Percentiles rank a stretch among this genome's conserved stretches.
Conservation (phyloP, 306 rosid species). For the Glycyrrhiza uralensis region DNA sequence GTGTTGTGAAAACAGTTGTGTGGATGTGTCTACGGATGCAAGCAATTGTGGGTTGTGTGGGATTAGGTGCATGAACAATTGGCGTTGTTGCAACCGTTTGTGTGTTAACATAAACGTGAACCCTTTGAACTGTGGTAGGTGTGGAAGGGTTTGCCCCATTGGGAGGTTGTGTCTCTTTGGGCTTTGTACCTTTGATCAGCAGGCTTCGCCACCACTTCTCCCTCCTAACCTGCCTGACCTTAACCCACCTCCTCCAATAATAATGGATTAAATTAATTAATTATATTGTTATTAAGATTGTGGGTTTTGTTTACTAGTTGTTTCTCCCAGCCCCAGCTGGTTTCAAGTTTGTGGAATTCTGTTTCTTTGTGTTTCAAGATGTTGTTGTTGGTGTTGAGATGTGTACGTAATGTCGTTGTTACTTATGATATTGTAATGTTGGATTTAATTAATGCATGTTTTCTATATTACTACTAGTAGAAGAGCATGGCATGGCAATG, state of each 20-base stretch:
- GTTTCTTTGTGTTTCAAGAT: too few relatives aligned
- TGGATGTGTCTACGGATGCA: conserved; percentile 34
- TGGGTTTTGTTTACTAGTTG: not conserved
- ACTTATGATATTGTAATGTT: not conserved
- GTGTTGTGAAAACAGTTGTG: conserved; percentile 57
- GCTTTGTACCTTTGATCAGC: conserved; percentile 40
- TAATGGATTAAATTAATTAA: not conserved
- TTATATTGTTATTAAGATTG: not conserved
- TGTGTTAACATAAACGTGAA: conserved; percentile 35
- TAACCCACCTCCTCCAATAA: not conserved
- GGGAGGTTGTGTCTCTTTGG: conserved; percentile 48
- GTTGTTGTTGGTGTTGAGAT: too few relatives aligned
- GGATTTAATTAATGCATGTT: not conserved
- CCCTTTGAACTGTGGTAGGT: conserved; percentile 55
- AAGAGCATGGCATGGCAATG: not conserved
- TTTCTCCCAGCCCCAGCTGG: not conserved
- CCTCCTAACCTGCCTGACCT: not conserved
- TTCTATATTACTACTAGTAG: not conserved
- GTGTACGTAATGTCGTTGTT: not conserved
- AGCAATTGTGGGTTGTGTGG: conserved; percentile 58
- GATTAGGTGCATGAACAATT: conserved; percentile 19
- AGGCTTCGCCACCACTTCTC: not conserved
- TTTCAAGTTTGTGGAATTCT: not conserved
- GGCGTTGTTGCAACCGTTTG: conserved; percentile 52
- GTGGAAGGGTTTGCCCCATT: conserved; percentile 50